A percentile compares a stretch with the other conserved stretches of the same genome.
These are phyloP conservation scores for Dactylis glomerata DNA, from an alignment of 176 grass and related monocot genomes.

Conservation along the genomic window DNA sequence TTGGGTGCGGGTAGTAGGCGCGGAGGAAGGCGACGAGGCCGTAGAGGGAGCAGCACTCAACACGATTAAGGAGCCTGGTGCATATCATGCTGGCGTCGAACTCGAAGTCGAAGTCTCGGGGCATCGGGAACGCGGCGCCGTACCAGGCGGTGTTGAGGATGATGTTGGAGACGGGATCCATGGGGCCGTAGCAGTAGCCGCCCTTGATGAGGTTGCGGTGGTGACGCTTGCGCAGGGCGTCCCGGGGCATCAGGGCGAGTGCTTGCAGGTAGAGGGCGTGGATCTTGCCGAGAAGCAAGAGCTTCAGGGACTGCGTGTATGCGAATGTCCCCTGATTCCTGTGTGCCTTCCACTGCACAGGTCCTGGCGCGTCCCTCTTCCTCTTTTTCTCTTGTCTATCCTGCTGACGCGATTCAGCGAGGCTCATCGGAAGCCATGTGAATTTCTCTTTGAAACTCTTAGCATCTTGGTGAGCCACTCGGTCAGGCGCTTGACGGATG, in stretches of 20 bases:
- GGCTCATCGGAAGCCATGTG: neutral
- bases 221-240: neutral
- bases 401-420: neutral
- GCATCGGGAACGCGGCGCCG: neutral
- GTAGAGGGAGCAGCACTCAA: neutral
- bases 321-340: neutral
- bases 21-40: neutral
- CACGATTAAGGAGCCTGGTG: neutral
- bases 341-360: neutral
- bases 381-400: neutral
- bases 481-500: no score
- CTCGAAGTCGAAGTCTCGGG: neutral
- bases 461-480: no score
- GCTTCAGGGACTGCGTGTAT: neutral
- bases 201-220: neutral
- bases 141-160: conserved; percentile 19
- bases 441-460: no score
- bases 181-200: neutral
- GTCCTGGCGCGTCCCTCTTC: neutral
- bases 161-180: conserved; percentile 6
- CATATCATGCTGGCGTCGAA: neutral
- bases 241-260: neutral
- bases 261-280: neutral
- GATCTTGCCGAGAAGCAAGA: neutral
- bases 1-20: no score